phyloP scores from a whole-genome alignment of 345 rosid genomes.

The Rubroshorea leprosula region DNA sequence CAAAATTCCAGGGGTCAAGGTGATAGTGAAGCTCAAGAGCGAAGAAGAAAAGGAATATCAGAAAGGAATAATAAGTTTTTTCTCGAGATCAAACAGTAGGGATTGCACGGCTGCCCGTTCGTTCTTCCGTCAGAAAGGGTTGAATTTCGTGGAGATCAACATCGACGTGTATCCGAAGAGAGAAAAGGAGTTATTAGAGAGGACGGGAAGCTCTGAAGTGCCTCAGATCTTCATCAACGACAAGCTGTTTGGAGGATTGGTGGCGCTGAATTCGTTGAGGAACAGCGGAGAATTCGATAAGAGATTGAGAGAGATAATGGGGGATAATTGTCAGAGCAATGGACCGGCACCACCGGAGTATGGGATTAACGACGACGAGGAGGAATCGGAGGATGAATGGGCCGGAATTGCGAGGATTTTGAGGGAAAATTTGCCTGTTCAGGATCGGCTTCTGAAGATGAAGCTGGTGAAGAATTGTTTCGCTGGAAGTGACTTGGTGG shows the following conservation, averaged over 20 bases:
- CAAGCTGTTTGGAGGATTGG: constrained; percentile 69
- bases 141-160: constrained; percentile 72
- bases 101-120: constrained; percentile 75
- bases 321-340: constrained; percentile 40
- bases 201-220: constrained; percentile 59
- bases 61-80: constrained; percentile 58
- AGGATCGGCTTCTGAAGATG: constrained; percentile 85
- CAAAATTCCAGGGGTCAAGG: constrained; percentile 69
- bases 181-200: constrained; percentile 51
- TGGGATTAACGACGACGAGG: constrained; percentile 61
- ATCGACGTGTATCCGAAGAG: constrained; percentile 64
- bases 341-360: constrained; percentile 56
- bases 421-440: constrained; percentile 66
- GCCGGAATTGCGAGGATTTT: constrained; percentile 41
- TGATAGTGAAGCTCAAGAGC: constrained; percentile 50
- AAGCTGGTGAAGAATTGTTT: constrained; percentile 84
- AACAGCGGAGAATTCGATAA: constrained; percentile 59
- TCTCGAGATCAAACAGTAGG: constrained; percentile 75
- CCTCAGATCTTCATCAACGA: constrained; percentile 91
- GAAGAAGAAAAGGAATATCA: constrained; percentile 26
- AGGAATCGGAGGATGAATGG: constrained; percentile 44
- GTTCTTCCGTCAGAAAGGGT: constrained; percentile 48
- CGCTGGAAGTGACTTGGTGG: constrained; percentile 69
- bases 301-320: constrained; percentile 50
- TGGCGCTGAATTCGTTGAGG: constrained; percentile 69